Percentiles rank a stretch among this genome's conserved stretches.
These are phyloP conservation scores for Collybia sordida DNA, from an alignment of 768 basidiomycete species.

Conservation along the genomic window DNA sequence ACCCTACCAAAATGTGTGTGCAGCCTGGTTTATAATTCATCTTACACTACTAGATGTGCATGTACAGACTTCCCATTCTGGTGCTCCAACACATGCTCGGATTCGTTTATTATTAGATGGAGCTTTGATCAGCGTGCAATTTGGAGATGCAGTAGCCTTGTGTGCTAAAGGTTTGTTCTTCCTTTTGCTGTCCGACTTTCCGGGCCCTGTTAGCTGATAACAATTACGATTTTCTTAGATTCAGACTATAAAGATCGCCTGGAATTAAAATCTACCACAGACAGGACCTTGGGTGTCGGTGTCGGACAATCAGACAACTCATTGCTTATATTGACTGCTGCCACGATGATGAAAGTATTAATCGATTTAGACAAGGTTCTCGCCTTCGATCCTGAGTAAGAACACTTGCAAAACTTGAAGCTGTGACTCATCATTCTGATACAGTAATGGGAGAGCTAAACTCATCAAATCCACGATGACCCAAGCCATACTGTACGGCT, in stretches of 20 bases:
- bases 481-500: conserved; percentile 79
- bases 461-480: conserved; percentile 80
- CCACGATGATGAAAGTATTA: conserved; percentile 65
- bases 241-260: conserved; percentile 72
- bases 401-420: no score
- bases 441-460: conserved; percentile 60
- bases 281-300: conserved; percentile 72
- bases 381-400: conserved; percentile 64
- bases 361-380: conserved; percentile 62
- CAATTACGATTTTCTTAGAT: conserved; percentile 36
- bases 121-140: conserved; percentile 59
- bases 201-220: background rate
- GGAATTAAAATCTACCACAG: conserved; percentile 64
- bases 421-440: background rate
- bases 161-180: conserved; percentile 58
- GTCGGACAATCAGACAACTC: conserved; percentile 49
- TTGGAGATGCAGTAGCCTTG: conserved; percentile 75
- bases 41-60: background rate
- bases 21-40: background rate
- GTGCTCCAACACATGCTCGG: conserved; percentile 71
- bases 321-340: conserved; percentile 63
- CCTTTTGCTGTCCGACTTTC: background rate
- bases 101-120: conserved; percentile 64
- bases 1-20: conserved; percentile 72
- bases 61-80: conserved; percentile 59